Evolutionary conservation across 2,329 filamentous ascomycete species (phyloP), one percentile per base, ranked within the genome.

Genomic region (Claviceps citrina): DNA sequence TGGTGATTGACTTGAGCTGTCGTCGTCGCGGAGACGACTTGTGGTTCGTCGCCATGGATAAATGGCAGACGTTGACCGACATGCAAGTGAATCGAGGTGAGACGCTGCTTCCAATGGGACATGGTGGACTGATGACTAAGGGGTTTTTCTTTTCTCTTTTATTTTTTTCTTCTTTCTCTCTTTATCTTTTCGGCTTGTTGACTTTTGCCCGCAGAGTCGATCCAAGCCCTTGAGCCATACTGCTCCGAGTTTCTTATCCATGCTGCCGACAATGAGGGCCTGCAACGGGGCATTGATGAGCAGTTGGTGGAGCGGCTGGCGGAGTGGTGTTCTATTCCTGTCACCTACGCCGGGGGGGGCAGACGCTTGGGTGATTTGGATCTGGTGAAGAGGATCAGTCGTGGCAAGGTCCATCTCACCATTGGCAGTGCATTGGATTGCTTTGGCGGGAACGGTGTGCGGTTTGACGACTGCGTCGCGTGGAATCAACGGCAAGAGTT

Each of bases 31-130:
- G 71, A 28, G 65, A 68, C 3, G 68, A 79, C 41, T 79, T 67
- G 30, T 98, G 91, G 91, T 86, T 83, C 53, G 91, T 98, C n/a
- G 89, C 91, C 41, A 98, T 93, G 81, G 84, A 98, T 61, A 93
- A 93, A 60, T 98, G 91, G 91, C 91, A 96, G 68, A 94, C 85
- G 1, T 80, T 96, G 41, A 96, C 91, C 1, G 84, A 95, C 53
- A 93, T 94, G 78, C 85, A 95, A 57, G 77, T 98, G 47, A 89
- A 80, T 47, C 68, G 83, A 69, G 83, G 89, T 87, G n/a, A n/a
- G n/a, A n/a, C n/a, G n/a, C n/a, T n/a, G n/a, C n/a, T n/a, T n/a
- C n/a, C n/a, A n/a, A n/a, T n/a, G n/a, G n/a, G n/a, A n/a, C 13
- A 19, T 28, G 22, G 20, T 10, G 28, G 10, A 22, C 15, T 32